These are phyloP conservation scores for Blastocystis sp. DNA, from an alignment of 352 stramenopile genomes.

Conservation along the genomic window DNA sequence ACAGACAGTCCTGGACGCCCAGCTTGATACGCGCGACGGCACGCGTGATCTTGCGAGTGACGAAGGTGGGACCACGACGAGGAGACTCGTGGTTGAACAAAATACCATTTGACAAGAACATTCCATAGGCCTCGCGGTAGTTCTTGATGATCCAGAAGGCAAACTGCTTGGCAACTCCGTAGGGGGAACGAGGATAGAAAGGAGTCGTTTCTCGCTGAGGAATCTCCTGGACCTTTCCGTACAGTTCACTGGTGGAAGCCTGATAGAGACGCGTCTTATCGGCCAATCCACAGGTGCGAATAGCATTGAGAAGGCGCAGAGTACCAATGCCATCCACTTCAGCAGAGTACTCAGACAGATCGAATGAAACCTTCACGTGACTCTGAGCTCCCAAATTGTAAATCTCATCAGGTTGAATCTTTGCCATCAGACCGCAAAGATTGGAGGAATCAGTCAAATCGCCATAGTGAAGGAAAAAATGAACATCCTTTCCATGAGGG, in stretches of 20 bases:
- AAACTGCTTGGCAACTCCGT: constrained; percentile 94
- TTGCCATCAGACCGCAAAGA: constrained; percentile 83
- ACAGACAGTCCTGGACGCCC: constrained; percentile 82
- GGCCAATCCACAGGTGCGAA: constrained; percentile 76
- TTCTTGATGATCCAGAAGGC: constrained; percentile 96
- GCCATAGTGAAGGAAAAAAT: constrained; percentile 93
- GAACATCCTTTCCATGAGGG: constrained; percentile 78
- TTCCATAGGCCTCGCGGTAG: constrained; percentile 89
- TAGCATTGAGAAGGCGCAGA: constrained; percentile 87
- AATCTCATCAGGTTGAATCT: constrained; percentile 87
- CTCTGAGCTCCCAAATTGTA: constrained; percentile 98
- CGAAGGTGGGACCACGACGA: constrained; percentile 87
- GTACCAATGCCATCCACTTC: constrained; percentile 87
- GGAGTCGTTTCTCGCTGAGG: constrained; percentile 88
- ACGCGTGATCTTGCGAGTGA: constrained; percentile 93
- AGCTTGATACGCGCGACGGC: constrained; percentile 81
- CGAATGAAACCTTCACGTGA: constrained; percentile 96
- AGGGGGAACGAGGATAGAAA: constrained; percentile 95
- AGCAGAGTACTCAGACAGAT: constrained; percentile 97
- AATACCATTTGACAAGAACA: constrained; percentile 89
- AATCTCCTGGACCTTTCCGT: constrained; percentile 87
- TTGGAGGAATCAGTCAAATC: constrained; percentile 93
- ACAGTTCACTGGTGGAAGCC: constrained; percentile 92
- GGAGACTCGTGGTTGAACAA: constrained; percentile 98
- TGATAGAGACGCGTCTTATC: constrained; percentile 60